Base-by-base conservation (phyloP, 2,329 filamentous ascomycete species). In the Fusarium torulosum region DNA sequence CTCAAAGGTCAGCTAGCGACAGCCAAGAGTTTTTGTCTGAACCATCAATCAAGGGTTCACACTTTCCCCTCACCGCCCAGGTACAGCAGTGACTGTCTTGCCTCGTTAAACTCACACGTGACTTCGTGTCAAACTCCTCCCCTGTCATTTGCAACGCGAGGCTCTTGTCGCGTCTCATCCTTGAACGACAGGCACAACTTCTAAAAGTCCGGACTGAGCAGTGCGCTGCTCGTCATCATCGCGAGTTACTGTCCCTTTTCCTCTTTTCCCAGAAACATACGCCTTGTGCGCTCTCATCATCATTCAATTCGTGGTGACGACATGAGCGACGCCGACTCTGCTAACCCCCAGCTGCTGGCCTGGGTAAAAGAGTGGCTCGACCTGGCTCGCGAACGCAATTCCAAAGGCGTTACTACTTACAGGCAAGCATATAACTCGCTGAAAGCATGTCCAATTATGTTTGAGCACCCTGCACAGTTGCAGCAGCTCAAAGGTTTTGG, bases 361-460 rank as follows among this genome's bases (percentile, higher is more conserved):
- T 94, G 91, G 88, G 87, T 94, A 50, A 90, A 91, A 73, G 91
- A 94, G 80, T 93, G 90, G 90, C 85, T 91, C 49, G 90, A 94
- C 43, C 76, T 85, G 40, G 91, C 91, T 14, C 84, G 85, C 47
- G 87, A 92, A 69, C 86, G 85, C 44, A 92, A 90, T 74, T 86
- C 87, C 19, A 93, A 92, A 75, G 90, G 90, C 21, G 79, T 88
- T 23, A 87, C 84, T n/a, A 89, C 87, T 0, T 95, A 94, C 77
- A 91, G 87, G 67, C 88, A 90, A 70, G 92, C 92, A 1, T 93
- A 93, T 73, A 85, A 92, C 59, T 91, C 92, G 4, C 86, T 96
- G 76, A 92, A 90, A 77, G 87, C 87, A 14, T 94, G 91, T 66
- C 92, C 92, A 1, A 80, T 93, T 38, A 79, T 80, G 2, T 92